Conservation (phyloP, 1,284 basidiomycete species). For the Ustilago cynodontis region DNA sequence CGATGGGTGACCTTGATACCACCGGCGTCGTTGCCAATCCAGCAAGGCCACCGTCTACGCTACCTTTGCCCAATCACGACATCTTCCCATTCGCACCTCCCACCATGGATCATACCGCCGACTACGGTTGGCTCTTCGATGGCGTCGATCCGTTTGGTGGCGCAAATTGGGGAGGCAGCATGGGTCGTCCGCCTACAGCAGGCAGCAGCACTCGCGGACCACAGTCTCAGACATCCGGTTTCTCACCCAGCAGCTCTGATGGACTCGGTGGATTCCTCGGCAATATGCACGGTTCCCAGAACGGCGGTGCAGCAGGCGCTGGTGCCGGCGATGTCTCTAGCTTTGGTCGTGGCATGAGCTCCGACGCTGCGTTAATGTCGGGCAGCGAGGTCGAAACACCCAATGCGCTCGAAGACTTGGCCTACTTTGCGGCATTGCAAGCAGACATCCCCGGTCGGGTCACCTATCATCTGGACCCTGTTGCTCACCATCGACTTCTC, state of each 20-base stretch:
- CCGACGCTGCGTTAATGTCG: conserved; percentile 38
- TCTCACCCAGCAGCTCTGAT: conserved; percentile 52
- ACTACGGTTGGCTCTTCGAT: conserved; percentile 60
- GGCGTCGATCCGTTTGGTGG: conserved; percentile 52
- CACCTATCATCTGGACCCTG: conserved; percentile 51
- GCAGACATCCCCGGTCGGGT: conserved; percentile 50
- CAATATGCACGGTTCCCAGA: conserved; percentile 38
- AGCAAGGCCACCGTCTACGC: conserved; percentile 13
- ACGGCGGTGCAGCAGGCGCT: conserved; percentile 19
- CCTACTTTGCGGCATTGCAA: conserved; percentile 59
- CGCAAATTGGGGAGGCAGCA: conserved; percentile 32
- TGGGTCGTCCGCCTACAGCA: conserved; percentile 23
- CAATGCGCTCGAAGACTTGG: conserved; percentile 57
- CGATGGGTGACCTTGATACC: conserved; percentile 33
- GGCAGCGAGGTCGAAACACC: conserved; percentile 50
- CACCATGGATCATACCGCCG: conserved; percentile 47
- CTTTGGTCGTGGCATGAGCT: conserved; percentile 45
- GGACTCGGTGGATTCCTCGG: conserved; percentile 46
- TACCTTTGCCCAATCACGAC: conserved; percentile 42
- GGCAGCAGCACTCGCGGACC: conserved; percentile 36
- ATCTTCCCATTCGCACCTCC: conserved; percentile 56
- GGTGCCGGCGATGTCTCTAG: conserved; percentile 29
- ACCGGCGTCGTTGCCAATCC: conserved; percentile 2
- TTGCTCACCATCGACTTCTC: conserved; percentile 50
- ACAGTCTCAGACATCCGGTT: conserved; percentile 44